These are phyloP conservation scores for Rutstroemia sp. DNA, from an alignment of 2,329 filamentous ascomycete species.

Conservation along the genomic window DNA sequence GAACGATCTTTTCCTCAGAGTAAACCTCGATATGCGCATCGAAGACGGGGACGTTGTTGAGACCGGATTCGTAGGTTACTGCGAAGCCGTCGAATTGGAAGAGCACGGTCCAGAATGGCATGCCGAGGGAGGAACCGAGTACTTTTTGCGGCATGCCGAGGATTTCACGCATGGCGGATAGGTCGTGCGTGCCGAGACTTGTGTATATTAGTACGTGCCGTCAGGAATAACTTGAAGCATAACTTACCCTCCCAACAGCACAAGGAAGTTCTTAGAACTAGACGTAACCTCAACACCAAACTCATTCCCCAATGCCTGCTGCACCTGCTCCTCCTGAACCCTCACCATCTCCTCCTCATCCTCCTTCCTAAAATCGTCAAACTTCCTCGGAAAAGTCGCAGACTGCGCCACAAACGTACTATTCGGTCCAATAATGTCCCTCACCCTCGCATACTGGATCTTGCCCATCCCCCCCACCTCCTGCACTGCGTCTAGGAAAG, in stretches of 20 bases:
- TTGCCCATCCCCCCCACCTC: conserved; percentile 44
- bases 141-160: conserved; percentile 39
- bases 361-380: conserved; percentile 33
- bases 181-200: conserved; percentile 46
- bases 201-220: conserved; percentile 29
- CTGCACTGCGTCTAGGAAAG: conserved; percentile 44
- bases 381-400: conserved; percentile 39
- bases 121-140: conserved; percentile 36
- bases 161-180: conserved; percentile 46
- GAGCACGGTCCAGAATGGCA: conserved; percentile 37
- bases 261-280: conserved; percentile 2
- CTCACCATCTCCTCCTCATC: conserved; percentile 13
- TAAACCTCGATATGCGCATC: conserved; percentile 48
- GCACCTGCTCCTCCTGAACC: conserved; percentile 85
- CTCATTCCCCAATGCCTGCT: conserved; percentile 80
- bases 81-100: conserved; percentile 41
- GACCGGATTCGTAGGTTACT: conserved; percentile 49
- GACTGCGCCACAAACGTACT: conserved; percentile 39
- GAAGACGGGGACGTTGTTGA: conserved; percentile 44
- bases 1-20: conserved; percentile 44
- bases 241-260: conserved; percentile 1
- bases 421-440: conserved; percentile 47
- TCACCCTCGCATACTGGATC: conserved; percentile 47
- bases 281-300: conserved; percentile 2
- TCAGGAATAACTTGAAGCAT: too few relatives aligned